Base-by-base conservation (phyloP, 2,329 filamentous ascomycete species). In the Elsinoe ampelina region DNA sequence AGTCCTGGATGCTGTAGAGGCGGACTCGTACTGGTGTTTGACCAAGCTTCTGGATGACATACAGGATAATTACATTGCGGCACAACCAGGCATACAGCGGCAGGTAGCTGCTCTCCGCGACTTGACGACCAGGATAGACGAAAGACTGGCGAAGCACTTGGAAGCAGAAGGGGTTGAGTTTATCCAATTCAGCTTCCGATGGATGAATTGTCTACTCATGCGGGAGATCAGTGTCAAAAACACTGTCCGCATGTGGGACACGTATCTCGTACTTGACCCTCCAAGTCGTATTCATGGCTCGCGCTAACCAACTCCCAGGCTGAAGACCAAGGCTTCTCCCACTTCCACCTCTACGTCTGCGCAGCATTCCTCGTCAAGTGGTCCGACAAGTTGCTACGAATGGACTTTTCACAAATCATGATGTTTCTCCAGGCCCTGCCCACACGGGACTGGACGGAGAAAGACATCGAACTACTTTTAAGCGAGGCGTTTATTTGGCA, bases 191-290 rank as follows among this genome's bases (percentile, higher is more conserved):
- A 96, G 90, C 72, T 98, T 98, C 70, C 81, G 93, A 57, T 98
- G 93, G 93, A 98, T 98, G 93, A 98, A 98, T 67, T 98, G 93
- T 71, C 81, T 98, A 54, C 77, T 98, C 62, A 98, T 98, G 93
- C 82, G 93, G 61, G 93, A 98, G 73, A 87, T 98, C 62, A 95
- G 87, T 68, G 92, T 98, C 58, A 88, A 85, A 70, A 97, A 96
- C 69, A 96, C 90, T 0, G 95, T 98, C 61, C 81, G 93, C 64
- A 98, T 98, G 93, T 98, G 93, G 93, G 93, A 98, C 72, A 98
- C 93, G 22, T 98, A 98, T 74, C 81, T 98, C 75, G 92, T 96
- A 76, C 69, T 83, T 73, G 22, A 8, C 19, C 35, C n/a, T 5
- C 8, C 17, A 8, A 41, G 32, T 36, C 10, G 5, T 20, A 11